Evolutionary conservation across 2,329 filamentous ascomycete species (phyloP).

Genomic region (Fusarium tricinctum): DNA sequence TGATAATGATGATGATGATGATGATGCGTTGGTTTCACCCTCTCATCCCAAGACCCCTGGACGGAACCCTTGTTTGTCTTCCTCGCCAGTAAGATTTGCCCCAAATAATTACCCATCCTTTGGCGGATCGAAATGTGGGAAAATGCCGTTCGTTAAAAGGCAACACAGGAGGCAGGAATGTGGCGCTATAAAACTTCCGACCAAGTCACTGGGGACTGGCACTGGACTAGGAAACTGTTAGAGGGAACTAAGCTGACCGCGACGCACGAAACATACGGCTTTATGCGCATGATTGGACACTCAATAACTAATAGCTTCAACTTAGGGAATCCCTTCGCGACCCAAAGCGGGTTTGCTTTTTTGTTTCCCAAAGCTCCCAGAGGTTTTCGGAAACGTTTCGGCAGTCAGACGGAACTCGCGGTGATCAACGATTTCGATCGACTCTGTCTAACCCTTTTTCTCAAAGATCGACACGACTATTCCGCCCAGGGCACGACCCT

Average conservation of each 20-base stretch:
- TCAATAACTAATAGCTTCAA: background rate
- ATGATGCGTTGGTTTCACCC: constrained; percentile 3
- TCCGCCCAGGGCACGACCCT: constrained; percentile 33
- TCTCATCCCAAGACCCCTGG: constrained; percentile 29
- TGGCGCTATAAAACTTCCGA: constrained; percentile 37
- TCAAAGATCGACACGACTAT: constrained; percentile 40
- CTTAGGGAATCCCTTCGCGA: background rate
- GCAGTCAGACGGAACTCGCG: constrained; percentile 26
- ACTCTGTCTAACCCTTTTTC: constrained; percentile 18
- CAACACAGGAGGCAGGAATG: constrained; percentile 13
- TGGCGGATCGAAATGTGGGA: constrained; percentile 40
- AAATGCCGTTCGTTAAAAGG: constrained; percentile 17
- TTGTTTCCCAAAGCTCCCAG: background rate
- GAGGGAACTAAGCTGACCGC: constrained; percentile 5
- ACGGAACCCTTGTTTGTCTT: background rate
- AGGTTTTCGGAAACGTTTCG: constrained; percentile 26
- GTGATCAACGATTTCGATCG: constrained; percentile 38
- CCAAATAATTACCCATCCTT: constrained; percentile 31
- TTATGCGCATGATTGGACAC: background rate
- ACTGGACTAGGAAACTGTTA: background rate
- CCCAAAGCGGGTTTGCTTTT: background rate
- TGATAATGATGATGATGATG: background rate
- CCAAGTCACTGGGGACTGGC: background rate
- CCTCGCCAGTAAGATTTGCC: constrained; percentile 15
- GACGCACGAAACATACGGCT: background rate